A percentile compares a stretch with the other conserved stretches of the same genome.
Evolutionary conservation across 2,329 filamentous ascomycete species (phyloP).

Genomic region (Pseudocercospora vitis): DNA sequence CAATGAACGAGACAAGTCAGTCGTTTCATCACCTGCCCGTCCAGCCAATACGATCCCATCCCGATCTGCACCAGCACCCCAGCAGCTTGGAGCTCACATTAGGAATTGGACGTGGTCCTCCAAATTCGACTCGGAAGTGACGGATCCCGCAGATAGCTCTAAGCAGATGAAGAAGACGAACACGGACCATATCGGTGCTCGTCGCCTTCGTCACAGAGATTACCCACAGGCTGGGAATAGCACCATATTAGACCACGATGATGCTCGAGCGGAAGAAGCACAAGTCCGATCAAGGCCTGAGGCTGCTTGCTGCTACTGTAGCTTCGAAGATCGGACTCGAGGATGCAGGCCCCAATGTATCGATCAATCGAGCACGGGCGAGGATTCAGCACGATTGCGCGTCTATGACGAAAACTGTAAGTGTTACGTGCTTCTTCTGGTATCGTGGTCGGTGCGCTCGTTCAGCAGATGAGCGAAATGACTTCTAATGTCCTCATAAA

Average conservation of each 20-base stretch:
- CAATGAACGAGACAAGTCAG: neutral
- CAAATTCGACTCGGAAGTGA: neutral
- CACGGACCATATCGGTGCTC: neutral
- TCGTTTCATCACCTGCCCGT: neutral
- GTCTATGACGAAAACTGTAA: neutral
- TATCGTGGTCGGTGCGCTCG: constrained; percentile 24
- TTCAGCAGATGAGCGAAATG: constrained; percentile 6
- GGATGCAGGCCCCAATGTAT: neutral
- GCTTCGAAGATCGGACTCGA: neutral
- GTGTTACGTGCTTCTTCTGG: constrained; percentile 27
- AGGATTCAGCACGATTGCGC: neutral
- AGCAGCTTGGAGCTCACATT: neutral
- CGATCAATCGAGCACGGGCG: neutral
- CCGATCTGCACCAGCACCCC: neutral
- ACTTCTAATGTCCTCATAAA: constrained; percentile 9
- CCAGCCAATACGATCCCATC: neutral
- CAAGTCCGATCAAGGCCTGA: neutral
- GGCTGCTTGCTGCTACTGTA: neutral
- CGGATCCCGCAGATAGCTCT: neutral
- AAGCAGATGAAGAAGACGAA: neutral
- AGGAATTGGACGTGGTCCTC: neutral
- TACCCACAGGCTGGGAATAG: neutral
- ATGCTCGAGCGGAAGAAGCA: neutral
- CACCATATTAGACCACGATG: neutral
- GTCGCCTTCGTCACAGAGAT: neutral